phyloP scores from a whole-genome alignment of 495 filamentous ascomycete genomes.

The Aspergillus olivimuriae region DNA sequence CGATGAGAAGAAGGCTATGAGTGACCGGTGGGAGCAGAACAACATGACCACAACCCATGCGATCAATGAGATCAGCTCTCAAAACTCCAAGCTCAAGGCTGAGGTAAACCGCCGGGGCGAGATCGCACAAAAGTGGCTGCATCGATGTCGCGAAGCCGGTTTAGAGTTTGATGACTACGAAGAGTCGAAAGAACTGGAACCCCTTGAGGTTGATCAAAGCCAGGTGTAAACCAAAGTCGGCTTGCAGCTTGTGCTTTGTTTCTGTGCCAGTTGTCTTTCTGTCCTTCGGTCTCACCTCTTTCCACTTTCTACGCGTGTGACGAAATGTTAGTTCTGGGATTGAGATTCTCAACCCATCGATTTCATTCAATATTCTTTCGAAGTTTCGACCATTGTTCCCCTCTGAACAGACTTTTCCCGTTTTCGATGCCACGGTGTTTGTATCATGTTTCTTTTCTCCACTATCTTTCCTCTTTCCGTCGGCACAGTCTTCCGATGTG shows the following conservation, averaged over 20 bases:
- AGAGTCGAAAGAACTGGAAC: slow-evolving; percentile 36
- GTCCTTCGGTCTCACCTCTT: slow-evolving; percentile 8
- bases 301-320: too few species aligned
- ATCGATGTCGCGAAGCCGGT: slow-evolving; percentile 69
- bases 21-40: slow-evolving; percentile 95
- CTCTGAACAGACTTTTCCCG: slow-evolving; percentile 3
- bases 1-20: slow-evolving; percentile 87
- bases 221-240: slow-evolving; percentile 12
- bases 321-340: too few species aligned
- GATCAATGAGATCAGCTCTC: slow-evolving; percentile 79
- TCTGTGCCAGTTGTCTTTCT: slow-evolving; percentile 7
- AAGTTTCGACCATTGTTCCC: slow-evolving; percentile 2
- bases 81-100: slow-evolving; percentile 83
- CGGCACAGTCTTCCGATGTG: too few species aligned
- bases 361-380: neutral
- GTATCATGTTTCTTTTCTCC: neutral
- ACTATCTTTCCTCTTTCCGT: too few species aligned
- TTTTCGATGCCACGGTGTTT: neutral
- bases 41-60: slow-evolving; percentile 94
- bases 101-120: slow-evolving; percentile 57
- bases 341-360: too few species aligned
- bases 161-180: slow-evolving; percentile 50
- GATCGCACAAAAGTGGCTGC: slow-evolving; percentile 66
- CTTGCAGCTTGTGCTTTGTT: slow-evolving; percentile 3
- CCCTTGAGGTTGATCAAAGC: slow-evolving; percentile 32